Conservation (phyloP, 768 basidiomycete genomes). For the Lentinula boryana region DNA sequence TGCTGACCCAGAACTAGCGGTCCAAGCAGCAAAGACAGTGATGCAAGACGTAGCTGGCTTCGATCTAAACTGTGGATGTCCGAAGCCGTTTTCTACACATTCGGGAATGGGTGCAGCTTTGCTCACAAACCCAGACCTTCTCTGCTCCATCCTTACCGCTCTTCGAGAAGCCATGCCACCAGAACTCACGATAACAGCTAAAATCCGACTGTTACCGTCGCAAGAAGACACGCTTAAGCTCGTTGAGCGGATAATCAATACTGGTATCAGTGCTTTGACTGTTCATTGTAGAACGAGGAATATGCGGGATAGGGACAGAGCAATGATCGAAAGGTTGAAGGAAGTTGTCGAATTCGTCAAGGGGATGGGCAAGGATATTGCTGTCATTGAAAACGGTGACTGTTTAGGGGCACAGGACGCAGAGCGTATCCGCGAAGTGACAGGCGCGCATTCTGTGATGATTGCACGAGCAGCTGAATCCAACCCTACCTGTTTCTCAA, state of each 20-base stretch:
- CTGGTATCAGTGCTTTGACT: slow-evolving; percentile 85
- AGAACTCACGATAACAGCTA: slow-evolving; percentile 86
- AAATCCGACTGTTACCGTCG: slow-evolving; percentile 82
- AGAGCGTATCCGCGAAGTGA: slow-evolving; percentile 63
- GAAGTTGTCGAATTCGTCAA: slow-evolving; percentile 87
- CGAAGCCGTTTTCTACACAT: slow-evolving; percentile 92
- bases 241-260: slow-evolving; percentile 81
- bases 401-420: slow-evolving; percentile 77
- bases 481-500: slow-evolving; percentile 85
- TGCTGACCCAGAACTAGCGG: slow-evolving; percentile 82
- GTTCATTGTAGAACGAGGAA: slow-evolving; percentile 92
- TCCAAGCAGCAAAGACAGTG: slow-evolving; percentile 84
- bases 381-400: slow-evolving; percentile 93
- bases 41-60: slow-evolving; percentile 87
- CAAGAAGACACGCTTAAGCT: slow-evolving; percentile 87
- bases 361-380: slow-evolving; percentile 67
- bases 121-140: slow-evolving; percentile 83
- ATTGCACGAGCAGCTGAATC: slow-evolving; percentile 92
- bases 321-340: slow-evolving; percentile 68
- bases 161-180: slow-evolving; percentile 67
- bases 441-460: slow-evolving; percentile 91
- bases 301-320: slow-evolving; percentile 81
- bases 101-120: slow-evolving; percentile 96
- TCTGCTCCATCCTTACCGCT: slow-evolving; percentile 83
- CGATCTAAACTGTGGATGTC: slow-evolving; percentile 97